Evolutionary conservation across 1,139 yeast species (phyloP).

Genomic region (Yamadazyma triangularis): DNA sequence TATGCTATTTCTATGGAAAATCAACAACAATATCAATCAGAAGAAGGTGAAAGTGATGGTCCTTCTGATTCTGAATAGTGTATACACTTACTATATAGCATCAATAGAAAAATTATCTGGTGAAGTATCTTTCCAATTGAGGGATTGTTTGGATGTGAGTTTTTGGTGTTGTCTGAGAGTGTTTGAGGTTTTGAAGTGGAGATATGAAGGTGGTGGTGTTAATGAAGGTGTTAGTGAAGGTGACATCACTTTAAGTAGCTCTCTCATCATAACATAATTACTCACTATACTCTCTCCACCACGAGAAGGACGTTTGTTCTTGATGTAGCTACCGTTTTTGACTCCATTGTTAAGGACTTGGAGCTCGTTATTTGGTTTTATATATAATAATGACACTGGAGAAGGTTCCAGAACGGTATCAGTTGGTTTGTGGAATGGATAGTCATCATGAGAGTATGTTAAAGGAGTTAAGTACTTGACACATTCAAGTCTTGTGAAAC

Average conservation of each 20-base stretch:
- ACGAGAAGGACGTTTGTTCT: constrained; percentile 37
- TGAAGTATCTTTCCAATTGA: constrained; percentile 28
- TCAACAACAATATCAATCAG: constrained; percentile 14
- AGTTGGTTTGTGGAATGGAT: constrained; percentile 20
- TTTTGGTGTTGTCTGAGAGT: constrained; percentile 21
- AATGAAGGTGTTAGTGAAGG: too few relatives aligned
- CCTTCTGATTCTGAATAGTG: constrained; percentile 21
- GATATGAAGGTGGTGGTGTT: too few relatives aligned
- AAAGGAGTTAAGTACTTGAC: constrained; percentile 17
- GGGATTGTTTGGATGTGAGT: too few relatives aligned
- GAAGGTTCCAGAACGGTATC: constrained; percentile 23
- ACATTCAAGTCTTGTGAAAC: constrained; percentile 32
- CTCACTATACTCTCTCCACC: constrained; percentile 45
- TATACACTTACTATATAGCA: constrained; percentile 1
- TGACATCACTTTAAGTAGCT: constrained; percentile 11
- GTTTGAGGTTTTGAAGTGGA: constrained; percentile 25
- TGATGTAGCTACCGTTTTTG: constrained; percentile 45
- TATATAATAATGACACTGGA: constrained; percentile 30
- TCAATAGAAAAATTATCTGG: constrained; percentile 27
- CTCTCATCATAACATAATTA: constrained; percentile 20
- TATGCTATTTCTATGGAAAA: constrained; percentile 51
- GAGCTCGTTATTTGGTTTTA: constrained; percentile 19
- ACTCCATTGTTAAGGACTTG: constrained; percentile 54
- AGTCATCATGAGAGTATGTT: constrained; percentile 19
- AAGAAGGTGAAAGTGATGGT: constrained; percentile 22